These are phyloP conservation scores for Gossypium stocksii DNA, from an alignment of 345 rosid species.

Conservation along the genomic window DNA sequence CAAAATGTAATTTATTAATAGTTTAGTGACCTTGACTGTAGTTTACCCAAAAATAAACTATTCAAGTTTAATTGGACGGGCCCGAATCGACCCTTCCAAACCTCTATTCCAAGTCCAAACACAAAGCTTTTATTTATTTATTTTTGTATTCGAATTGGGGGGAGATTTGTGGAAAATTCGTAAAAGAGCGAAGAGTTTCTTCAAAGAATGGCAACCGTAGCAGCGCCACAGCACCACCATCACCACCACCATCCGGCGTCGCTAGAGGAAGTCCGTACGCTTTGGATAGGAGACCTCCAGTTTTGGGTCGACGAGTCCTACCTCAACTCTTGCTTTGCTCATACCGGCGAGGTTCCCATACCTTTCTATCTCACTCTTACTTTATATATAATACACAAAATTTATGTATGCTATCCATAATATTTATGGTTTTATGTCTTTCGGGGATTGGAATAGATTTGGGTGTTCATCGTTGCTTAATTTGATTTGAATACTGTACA, in stretches of 20 bases:
- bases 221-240: slow-evolving; percentile 57
- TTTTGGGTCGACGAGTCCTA: slow-evolving; percentile 89
- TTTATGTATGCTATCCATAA: neutral
- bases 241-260: slow-evolving; percentile 76
- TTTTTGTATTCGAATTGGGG: no score
- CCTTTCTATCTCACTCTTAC: neutral
- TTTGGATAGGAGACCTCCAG: slow-evolving; percentile 97
- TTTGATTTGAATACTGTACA: neutral
- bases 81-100: no score
- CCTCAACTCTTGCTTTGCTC: slow-evolving; percentile 85
- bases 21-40: no score
- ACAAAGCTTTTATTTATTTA: no score
- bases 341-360: slow-evolving; percentile 79
- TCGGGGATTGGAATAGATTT: neutral
- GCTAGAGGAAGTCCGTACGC: slow-evolving; percentile 86
- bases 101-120: no score
- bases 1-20: no score
- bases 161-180: no score
- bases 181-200: neutral
- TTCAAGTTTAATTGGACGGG: no score
- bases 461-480: neutral
- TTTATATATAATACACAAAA: neutral
- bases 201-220: slow-evolving; percentile 16
- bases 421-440: neutral
- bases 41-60: no score